Conservation (phyloP, 371 early-diverging fungal species). For the Mortierella sp. region DNA sequence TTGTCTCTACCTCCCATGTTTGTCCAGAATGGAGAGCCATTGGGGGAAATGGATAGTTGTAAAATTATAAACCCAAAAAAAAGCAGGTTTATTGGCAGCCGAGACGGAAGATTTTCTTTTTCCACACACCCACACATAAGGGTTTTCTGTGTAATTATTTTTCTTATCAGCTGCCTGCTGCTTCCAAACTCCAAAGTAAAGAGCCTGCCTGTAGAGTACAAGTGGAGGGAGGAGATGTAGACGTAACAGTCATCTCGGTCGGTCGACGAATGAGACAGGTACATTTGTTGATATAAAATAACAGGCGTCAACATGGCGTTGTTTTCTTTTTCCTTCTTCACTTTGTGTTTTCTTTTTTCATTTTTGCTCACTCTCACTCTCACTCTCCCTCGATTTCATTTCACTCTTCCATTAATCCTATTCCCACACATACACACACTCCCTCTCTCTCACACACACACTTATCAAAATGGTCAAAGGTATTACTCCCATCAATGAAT, state of each 20-base stretch:
- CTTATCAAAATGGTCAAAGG: slow-evolving; percentile 44
- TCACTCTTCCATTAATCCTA: neutral
- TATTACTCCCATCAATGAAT: neutral
- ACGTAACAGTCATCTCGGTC: neutral
- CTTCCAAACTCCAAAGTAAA: too few species aligned
- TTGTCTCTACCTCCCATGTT: too few species aligned
- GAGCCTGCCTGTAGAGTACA: too few species aligned
- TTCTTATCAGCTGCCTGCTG: neutral
- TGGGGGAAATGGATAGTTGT: too few species aligned
- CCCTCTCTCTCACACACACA: neutral
- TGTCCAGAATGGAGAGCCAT: too few species aligned
- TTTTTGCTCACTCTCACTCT: slow-evolving; percentile 1
- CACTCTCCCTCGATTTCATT: neutral
- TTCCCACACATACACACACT: neutral
- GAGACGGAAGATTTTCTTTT: neutral
- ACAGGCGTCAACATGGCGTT: neutral
- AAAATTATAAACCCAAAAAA: neutral
- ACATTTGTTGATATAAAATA: neutral
- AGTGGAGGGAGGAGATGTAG: too few species aligned
- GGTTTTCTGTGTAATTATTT: neutral
- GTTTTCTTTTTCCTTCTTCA: neutral
- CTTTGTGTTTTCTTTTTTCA: neutral
- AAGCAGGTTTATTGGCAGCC: neutral
- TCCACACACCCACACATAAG: neutral
- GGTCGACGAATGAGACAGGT: neutral